Percentiles rank a stretch among this genome's conserved stretches.
Conservation (phyloP, 192 early-diverging fungal genomes). For the Mortierella claussenii region DNA sequence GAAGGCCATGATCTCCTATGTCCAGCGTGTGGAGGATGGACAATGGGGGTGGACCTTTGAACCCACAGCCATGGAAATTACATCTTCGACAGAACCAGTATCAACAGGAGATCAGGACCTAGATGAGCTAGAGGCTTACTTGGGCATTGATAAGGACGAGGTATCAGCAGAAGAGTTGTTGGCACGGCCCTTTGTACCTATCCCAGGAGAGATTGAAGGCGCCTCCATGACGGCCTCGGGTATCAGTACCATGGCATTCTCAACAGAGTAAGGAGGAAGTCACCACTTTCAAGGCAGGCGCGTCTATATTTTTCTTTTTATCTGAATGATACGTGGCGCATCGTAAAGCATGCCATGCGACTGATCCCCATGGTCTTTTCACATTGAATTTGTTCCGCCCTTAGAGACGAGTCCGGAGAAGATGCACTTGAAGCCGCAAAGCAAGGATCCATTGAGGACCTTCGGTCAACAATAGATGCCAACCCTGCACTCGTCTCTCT, state of each 20-base stretch:
- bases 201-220: constrained; percentile 8
- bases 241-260: constrained; percentile 56
- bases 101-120: constrained; percentile 44
- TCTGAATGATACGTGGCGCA: background rate
- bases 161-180: constrained; percentile 43
- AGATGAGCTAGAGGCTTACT: constrained; percentile 39
- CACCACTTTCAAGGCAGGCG: background rate
- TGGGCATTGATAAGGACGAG: constrained; percentile 43
- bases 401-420: constrained; percentile 14
- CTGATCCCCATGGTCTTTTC: no score
- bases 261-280: constrained; percentile 31
- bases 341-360: no score
- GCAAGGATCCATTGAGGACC: constrained; percentile 19
- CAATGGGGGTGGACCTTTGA: constrained; percentile 49
- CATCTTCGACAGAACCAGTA: background rate
- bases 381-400: background rate
- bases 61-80: background rate
- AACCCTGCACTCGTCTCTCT: constrained; percentile 18
- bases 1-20: constrained; percentile 33
- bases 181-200: constrained; percentile 39
- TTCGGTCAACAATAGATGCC: constrained; percentile 6
- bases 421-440: constrained; percentile 25
- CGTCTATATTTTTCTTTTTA: background rate
- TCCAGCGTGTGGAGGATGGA: constrained; percentile 37
- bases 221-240: constrained; percentile 36